Evolutionary conservation across 2,329 filamentous ascomycete species (phyloP), one percentile per base, ranked within the genome.

Genomic region (Alternaria triticimaculans): DNA sequence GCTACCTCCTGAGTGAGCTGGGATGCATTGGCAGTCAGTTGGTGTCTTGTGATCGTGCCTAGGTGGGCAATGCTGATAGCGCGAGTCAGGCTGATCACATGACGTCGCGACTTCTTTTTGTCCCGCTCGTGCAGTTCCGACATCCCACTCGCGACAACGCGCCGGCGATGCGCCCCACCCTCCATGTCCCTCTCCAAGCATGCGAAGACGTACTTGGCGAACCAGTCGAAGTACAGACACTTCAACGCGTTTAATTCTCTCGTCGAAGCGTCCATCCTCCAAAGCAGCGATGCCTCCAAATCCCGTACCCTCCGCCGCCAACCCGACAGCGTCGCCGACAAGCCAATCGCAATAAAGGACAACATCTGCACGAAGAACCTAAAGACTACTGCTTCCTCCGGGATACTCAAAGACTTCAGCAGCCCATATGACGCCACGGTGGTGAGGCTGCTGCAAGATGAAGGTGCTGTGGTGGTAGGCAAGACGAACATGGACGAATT

Each of bases 401-500:
- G 83, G 20, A 91, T 93, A 58, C 87, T 98, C 44, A 72, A 72
- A 28, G 84, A 83, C 65, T 92, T 94, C 79, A 82, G 80, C 37
- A 93, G 91, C 64, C 92, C 94, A 5, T 95, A 92, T 79, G 88
- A 94, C 76, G 93, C 95, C 18, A 95, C 92, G 9, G 89, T 97
- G 18, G 88, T 96, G 33, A 82, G 85, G 55, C 87, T 90, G 71
- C 85, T 97, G 33, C 86, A 87, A 60, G 77, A 83, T 26, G 85
- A 87, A 6, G 91, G 90, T 45, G 89, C 88, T 6, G 78, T 86
- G 6, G 78, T 95, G 2, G 85, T 89, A 2, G 91, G 91, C 7
- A 97, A 97, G 80, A 94, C 93, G 3, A 97, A 97, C 77, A 89
- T 98, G 84, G 96, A 98, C 81, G 96, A 97, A 77, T 97, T 97